These are phyloP conservation scores for Geotrichum citri-aurantii DNA, from an alignment of 1,139 yeast species.

Conservation along the genomic window DNA sequence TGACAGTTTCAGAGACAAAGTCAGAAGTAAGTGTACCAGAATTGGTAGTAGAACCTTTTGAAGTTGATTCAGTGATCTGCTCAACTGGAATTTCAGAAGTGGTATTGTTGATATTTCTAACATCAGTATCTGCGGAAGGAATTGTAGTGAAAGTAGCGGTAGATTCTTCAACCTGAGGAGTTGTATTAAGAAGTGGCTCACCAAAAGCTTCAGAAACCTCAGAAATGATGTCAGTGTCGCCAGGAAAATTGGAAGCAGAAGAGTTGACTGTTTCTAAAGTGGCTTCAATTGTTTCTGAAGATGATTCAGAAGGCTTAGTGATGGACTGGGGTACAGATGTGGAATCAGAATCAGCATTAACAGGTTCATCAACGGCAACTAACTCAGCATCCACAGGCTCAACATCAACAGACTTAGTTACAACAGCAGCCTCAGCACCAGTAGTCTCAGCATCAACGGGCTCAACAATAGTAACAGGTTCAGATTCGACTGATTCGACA, in stretches of 20 bases:
- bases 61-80: background rate
- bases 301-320: no score
- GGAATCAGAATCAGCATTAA: background rate
- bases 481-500: background rate
- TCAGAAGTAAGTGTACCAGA: background rate
- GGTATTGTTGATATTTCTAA: background rate
- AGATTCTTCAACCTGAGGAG: background rate
- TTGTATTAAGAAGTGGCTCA: background rate
- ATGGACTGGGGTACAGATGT: no score
- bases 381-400: background rate
- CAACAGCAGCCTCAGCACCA: background rate
- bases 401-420: background rate
- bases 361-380: background rate
- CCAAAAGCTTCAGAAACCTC: background rate
- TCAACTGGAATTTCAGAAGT: background rate
- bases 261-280: background rate
- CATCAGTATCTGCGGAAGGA: background rate
- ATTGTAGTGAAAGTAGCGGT: background rate
- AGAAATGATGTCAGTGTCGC: background rate
- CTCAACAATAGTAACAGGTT: background rate
- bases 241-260: background rate
- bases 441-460: background rate
- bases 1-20: background rate
- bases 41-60: no score
- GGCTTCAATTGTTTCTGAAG: no score